These are phyloP conservation scores for Naematelia encephala DNA, from an alignment of 768 basidiomycete species.

Conservation along the genomic window DNA sequence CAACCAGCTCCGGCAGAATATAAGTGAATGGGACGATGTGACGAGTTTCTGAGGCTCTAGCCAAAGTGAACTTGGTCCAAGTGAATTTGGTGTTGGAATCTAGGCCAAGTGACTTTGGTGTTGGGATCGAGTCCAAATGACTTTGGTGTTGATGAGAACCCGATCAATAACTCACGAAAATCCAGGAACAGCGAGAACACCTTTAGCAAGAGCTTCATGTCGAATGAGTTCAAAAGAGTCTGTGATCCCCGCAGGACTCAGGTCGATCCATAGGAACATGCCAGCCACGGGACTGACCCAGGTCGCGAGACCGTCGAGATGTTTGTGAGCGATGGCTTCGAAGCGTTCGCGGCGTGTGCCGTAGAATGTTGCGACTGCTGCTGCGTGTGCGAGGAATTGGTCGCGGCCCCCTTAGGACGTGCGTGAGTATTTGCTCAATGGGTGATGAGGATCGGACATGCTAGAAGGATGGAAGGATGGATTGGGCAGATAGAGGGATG, in stretches of 20 bases:
- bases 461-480: too few relatives aligned
- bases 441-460: too few relatives aligned
- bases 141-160: neutral
- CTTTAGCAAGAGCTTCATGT: conserved; percentile 70
- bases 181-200: conserved; percentile 87
- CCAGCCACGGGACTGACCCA: conserved; percentile 51
- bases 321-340: conserved; percentile 67
- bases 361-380: conserved; percentile 61
- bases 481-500: too few relatives aligned
- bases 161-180: conserved; percentile 44
- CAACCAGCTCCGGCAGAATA: too few relatives aligned
- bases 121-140: neutral
- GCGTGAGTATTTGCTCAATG: neutral
- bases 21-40: too few relatives aligned
- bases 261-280: conserved; percentile 76
- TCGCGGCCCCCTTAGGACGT: conserved; percentile 69
- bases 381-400: conserved; percentile 68
- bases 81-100: too few relatives aligned
- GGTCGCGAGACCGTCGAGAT: conserved; percentile 69
- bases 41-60: too few relatives aligned
- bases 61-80: too few relatives aligned
- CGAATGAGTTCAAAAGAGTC: conserved; percentile 73
- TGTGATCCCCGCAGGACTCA: conserved; percentile 52
- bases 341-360: conserved; percentile 61
- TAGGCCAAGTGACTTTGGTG: too few relatives aligned